Conservation (phyloP, 768 basidiomycete species). For the Leucocoprinus sp. region DNA sequence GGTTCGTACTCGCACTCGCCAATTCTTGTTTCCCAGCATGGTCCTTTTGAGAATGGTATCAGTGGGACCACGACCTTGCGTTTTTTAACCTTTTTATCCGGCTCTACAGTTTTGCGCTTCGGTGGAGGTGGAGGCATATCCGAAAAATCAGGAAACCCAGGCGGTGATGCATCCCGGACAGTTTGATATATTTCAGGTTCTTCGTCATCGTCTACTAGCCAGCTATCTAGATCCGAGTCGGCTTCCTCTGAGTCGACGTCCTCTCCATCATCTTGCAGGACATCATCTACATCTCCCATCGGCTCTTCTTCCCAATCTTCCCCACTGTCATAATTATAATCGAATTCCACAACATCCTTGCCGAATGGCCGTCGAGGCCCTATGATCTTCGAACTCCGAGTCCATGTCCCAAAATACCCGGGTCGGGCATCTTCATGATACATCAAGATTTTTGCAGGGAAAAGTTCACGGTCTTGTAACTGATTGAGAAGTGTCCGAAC, state of each 20-base stretch:
- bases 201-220: constrained; percentile 73
- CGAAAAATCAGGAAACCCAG: constrained; percentile 26
- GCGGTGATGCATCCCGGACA: constrained; percentile 24
- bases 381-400: constrained; percentile 67
- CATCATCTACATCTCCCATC: constrained; percentile 70
- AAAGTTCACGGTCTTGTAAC: constrained; percentile 49
- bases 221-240: constrained; percentile 73
- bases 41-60: constrained; percentile 75
- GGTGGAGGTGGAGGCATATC: constrained; percentile 19
- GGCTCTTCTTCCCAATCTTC: constrained; percentile 95
- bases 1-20: constrained; percentile 62
- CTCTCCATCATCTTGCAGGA: constrained; percentile 62
- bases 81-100: constrained; percentile 53
- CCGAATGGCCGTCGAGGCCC: constrained; percentile 81
- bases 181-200: constrained; percentile 35
- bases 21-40: constrained; percentile 66
- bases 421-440: constrained; percentile 83
- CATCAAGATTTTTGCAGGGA: constrained; percentile 77
- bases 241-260: constrained; percentile 48
- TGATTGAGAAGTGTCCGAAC: constrained; percentile 57
- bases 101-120: constrained; percentile 63
- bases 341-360: constrained; percentile 65
- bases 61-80: constrained; percentile 72
- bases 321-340: constrained; percentile 92
- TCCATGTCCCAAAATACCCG: constrained; percentile 94